phyloP scores from a whole-genome alignment of 768 basidiomycete species.

The Lactarius hengduanensis region DNA sequence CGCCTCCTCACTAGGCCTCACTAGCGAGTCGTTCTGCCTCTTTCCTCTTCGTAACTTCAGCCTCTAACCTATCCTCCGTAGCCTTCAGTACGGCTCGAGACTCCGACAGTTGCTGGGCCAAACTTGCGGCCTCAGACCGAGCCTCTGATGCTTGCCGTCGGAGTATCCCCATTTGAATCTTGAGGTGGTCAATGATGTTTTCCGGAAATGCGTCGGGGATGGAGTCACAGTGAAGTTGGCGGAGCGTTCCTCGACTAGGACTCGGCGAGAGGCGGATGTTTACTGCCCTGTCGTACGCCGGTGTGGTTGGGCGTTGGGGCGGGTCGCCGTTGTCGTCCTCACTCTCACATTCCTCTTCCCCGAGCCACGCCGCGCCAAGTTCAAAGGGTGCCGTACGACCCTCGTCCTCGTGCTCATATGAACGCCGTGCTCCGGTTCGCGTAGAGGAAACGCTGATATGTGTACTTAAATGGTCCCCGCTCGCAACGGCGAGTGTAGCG shows the following conservation, averaged over 20 bases:
- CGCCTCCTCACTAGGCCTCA: constrained; percentile 50
- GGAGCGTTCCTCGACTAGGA: constrained; percentile 12
- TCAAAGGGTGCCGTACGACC: constrained; percentile 33
- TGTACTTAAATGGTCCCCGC: constrained; percentile 11
- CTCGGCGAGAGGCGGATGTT: constrained; percentile 4
- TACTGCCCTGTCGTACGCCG: constrained; percentile 22
- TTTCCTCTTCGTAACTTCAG: constrained; percentile 55
- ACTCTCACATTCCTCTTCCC: constrained; percentile 56
- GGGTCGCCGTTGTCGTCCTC: constrained; percentile 50
- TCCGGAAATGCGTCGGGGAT: constrained; percentile 29
- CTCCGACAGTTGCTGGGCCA: constrained; percentile 69
- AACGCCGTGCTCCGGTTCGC: constrained; percentile 29
- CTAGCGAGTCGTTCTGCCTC: constrained; percentile 55
- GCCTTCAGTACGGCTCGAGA: constrained; percentile 56
- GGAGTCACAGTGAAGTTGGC: constrained; percentile 3
- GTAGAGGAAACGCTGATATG: constrained; percentile 30
- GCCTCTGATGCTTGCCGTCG: constrained; percentile 69
- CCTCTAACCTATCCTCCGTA: constrained; percentile 58
- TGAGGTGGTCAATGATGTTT: constrained; percentile 57
- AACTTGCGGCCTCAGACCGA: constrained; percentile 57
- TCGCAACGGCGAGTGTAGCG: constrained; percentile 22
- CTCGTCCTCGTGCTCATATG: constrained; percentile 40
- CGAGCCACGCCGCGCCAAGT: constrained; percentile 29
- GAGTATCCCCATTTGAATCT: constrained; percentile 61
- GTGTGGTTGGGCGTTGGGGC: constrained; percentile 16